Evolutionary conservation across 1,284 basidiomycete species (phyloP), one percentile per base, ranked within the genome.

Genomic region (Farysia itapuensis): DNA sequence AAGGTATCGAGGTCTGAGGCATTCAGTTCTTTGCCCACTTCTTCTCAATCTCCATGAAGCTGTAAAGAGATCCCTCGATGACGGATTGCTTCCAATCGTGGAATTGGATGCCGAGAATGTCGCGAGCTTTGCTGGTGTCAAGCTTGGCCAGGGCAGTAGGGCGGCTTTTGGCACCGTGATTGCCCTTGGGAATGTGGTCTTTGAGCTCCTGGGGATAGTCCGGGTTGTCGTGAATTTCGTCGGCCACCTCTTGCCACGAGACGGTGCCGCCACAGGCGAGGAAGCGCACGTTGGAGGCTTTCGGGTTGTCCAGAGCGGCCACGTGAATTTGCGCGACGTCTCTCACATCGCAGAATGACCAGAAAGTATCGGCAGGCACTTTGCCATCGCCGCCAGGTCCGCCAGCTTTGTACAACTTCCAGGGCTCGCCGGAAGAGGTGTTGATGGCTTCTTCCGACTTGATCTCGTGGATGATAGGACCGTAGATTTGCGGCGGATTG

Each of bases 401-500:
- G 7, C 57, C 50, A 3, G 57, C 49, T 35, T 60, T 57, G 48
- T 50, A 53, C 24, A 63, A 47, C 30, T 56, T 45, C 52, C 53
- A 63, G 16, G 47, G 46, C 23, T 46, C 43, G 24, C 38, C 44
- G 2, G 44, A 51, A 2, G 47, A 52, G 4, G 44, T 53, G 32
- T 63, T 63, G 52, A 63, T 41, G 8, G 48, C 52, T 4, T 39
- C 38, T 33, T 56, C 59, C 11, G 47, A 52, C 5, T 43, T 42
- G 35, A 63, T 42, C 18, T 46, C 21, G 35, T 63, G 59, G 25
- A 63, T 56, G 39, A 63, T 54, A 16, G 66, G 68, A 4, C 68
- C 68, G 37, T 69, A 69, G 35, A 70, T 54, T 20, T 53, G 44
- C 4, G 64, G 64, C 3, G 67, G 67, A 32, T 64, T 56, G 43